A percentile compares a stretch with the other conserved stretches of the same genome.
Conservation (phyloP, 192 early-diverging fungal genomes). For the Coemansia sp. region DNA sequence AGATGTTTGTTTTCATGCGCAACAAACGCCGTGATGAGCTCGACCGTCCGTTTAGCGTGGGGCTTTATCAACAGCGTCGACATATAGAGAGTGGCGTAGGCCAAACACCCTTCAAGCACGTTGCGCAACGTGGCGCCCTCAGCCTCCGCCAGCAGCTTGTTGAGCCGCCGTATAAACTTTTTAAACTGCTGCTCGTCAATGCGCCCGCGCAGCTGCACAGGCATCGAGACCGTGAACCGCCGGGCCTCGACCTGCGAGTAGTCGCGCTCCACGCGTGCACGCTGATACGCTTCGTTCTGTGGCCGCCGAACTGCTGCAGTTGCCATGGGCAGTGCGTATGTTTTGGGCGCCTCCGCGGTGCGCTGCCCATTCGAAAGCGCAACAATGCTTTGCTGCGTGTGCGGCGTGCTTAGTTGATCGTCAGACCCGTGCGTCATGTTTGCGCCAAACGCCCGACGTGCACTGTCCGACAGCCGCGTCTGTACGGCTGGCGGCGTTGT, state of each 20-base stretch:
- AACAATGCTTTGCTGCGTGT: conserved; percentile 30
- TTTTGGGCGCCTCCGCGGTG: conserved; percentile 22
- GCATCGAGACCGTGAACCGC: conserved; percentile 41
- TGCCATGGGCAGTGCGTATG: conserved; percentile 28
- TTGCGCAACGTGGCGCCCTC: conserved; percentile 53
- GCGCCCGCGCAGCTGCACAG: conserved; percentile 41
- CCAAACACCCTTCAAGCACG: conserved; percentile 51
- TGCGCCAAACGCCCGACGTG: conserved; percentile 2
- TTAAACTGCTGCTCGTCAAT: conserved; percentile 47
- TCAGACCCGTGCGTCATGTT: background rate
- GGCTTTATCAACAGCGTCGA: conserved; percentile 52
- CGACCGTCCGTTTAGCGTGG: conserved; percentile 36
- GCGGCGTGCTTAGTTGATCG: conserved; percentile 10
- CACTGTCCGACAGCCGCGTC: conserved; percentile 15
- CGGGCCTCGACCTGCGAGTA: conserved; percentile 49
- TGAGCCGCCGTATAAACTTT: conserved; percentile 46
- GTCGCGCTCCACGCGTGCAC: conserved; percentile 54
- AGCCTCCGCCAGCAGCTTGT: conserved; percentile 46
- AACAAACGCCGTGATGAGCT: conserved; percentile 35
- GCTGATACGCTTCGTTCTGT: conserved; percentile 22
- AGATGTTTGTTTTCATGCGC: conserved; percentile 41
- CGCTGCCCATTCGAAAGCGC: conserved; percentile 8
- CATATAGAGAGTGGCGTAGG: conserved; percentile 54
- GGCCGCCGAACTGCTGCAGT: conserved; percentile 6
- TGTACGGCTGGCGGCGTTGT: conserved; percentile 21